phyloP scores from a whole-genome alignment of 345 rosid genomes.

The Eucalyptus coolabah region DNA sequence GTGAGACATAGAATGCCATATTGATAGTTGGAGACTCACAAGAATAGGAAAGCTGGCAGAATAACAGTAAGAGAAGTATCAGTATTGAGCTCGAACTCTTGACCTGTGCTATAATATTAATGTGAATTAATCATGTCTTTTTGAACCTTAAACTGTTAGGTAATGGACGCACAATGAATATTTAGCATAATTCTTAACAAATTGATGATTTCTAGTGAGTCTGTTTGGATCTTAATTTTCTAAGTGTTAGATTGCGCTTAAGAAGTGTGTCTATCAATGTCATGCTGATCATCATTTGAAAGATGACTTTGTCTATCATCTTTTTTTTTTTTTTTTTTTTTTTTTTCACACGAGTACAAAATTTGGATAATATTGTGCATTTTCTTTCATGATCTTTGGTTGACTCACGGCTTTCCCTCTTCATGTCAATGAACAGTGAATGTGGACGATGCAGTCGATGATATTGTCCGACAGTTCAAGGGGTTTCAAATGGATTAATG shows the following conservation, averaged over 20 bases:
- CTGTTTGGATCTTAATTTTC: background rate
- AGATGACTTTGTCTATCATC: background rate
- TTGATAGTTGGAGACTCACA: background rate
- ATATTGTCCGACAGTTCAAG: constrained; percentile 81
- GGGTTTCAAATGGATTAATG: constrained; percentile 88
- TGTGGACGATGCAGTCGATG: constrained; percentile 98
- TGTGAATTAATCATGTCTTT: background rate
- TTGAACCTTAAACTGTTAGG: background rate
- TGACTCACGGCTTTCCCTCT: background rate
- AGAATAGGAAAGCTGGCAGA: background rate
- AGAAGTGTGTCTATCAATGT: background rate
- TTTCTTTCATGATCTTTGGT: background rate
- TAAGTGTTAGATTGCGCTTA: background rate
- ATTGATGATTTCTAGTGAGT: background rate
- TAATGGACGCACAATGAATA: background rate
- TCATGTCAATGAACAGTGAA: constrained; percentile 40
- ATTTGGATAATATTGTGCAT: background rate
- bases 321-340: background rate
- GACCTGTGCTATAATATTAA: background rate
- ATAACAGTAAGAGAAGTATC: background rate
- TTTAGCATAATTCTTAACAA: background rate
- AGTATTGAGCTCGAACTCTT: background rate
- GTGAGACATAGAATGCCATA: background rate
- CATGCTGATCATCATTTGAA: background rate
- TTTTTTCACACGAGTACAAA: background rate